Percentiles rank a stretch among this genome's conserved stretches.
phyloP scores from a whole-genome alignment of 345 rosid genomes.

The Dovyalis caffra region DNA sequence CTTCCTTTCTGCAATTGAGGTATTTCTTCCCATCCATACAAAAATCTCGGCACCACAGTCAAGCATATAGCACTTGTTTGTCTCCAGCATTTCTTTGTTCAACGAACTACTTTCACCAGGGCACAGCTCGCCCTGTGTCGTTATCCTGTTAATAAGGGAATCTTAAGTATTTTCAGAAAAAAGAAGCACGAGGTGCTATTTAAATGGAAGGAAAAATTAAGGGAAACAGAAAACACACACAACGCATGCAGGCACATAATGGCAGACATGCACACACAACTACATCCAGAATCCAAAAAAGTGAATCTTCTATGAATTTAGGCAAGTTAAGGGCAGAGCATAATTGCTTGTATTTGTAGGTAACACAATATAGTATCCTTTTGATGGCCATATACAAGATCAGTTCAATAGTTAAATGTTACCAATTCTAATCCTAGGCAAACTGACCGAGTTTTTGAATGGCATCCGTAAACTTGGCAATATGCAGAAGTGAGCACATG shows the following conservation, averaged over 20 bases:
- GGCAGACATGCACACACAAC: not conserved
- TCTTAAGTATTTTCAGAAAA: conserved; percentile 5
- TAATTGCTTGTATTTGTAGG: not conserved
- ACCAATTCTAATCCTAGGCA: not conserved
- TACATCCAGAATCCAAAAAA: conserved; percentile 7
- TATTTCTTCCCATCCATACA: conserved; percentile 85
- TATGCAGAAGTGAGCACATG: conserved; percentile 5
- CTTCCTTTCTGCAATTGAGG: conserved; percentile 64
- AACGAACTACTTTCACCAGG: conserved; percentile 46
- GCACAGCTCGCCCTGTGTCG: conserved; percentile 49
- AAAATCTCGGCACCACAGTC: conserved; percentile 62
- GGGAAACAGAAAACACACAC: not conserved
- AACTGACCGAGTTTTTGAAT: not conserved
- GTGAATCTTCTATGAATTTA: not conserved
- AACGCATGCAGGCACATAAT: not conserved
- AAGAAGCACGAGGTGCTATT: conserved; percentile 1
- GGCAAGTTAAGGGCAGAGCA: not conserved
- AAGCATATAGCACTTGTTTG: conserved; percentile 74
- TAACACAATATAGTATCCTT: not conserved
- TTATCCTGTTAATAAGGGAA: conserved; percentile 50
- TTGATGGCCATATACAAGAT: not conserved
- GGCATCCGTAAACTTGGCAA: not conserved
- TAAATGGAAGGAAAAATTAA: not conserved
- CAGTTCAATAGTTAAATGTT: not conserved
- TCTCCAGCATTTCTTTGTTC: conserved; percentile 57